A percentile compares a stretch with the other conserved stretches of the same genome.
phyloP scores from a whole-genome alignment of 257 asterid genomes.

The Nicotiana noctiflora region DNA sequence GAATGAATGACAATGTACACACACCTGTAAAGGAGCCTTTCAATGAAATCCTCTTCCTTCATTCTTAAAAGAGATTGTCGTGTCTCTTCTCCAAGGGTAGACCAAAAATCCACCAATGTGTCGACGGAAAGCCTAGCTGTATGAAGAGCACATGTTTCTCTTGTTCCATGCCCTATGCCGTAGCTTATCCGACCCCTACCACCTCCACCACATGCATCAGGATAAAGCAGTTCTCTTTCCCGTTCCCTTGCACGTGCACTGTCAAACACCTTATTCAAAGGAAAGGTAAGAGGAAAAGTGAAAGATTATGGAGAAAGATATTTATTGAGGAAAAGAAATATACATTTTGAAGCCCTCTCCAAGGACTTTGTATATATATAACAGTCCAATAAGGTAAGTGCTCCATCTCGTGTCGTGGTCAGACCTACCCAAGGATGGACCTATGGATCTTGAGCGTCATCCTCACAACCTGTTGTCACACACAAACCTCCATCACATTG shows the following conservation, averaged over 20 bases:
- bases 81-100: conserved; percentile 97
- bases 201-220: conserved; percentile 99
- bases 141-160: conserved; percentile 98
- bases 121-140: conserved; percentile 94
- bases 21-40: conserved; percentile 93
- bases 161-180: conserved; percentile 84
- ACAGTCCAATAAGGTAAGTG: conserved; percentile 79
- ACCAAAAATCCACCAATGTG: conserved; percentile 96
- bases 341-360: conserved; percentile 85
- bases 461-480: conserved; percentile 38
- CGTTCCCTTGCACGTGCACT: conserved; percentile 95
- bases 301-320: neutral
- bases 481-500: conserved; percentile 36
- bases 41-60: conserved; percentile 98
- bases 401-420: conserved; percentile 71
- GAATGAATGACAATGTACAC: conserved; percentile 8
- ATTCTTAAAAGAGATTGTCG: conserved; percentile 81
- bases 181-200: conserved; percentile 97
- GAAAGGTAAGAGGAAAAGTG: conserved; percentile 13
- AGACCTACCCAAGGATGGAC: conserved; percentile 98
- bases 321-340: conserved; percentile 10
- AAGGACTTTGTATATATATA: conserved; percentile 70
- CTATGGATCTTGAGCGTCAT: conserved; percentile 81
- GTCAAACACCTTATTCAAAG: conserved; percentile 72
- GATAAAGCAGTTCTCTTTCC: conserved; percentile 88